A percentile compares a stretch with the other conserved stretches of the same genome.
Conservation (phyloP, 1,284 basidiomycete species). For the Quambalaria eucalypti region DNA sequence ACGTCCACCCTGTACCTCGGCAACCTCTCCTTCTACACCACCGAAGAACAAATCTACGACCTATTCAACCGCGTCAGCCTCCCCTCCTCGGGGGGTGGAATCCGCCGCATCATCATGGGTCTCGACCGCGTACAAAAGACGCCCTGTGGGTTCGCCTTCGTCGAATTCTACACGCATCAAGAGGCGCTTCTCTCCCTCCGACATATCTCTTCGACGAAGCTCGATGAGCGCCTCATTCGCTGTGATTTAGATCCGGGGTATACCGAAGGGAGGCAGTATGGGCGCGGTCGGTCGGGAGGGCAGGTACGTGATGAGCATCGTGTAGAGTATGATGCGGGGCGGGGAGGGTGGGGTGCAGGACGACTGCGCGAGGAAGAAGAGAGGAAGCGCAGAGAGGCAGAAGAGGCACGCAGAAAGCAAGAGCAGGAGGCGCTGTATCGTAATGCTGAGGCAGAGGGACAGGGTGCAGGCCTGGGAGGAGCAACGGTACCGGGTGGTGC, state of each 20-base stretch:
- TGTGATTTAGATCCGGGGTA: slow-evolving; percentile 98
- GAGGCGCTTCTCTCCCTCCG: slow-evolving; percentile 88
- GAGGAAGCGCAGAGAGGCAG: slow-evolving; percentile 66
- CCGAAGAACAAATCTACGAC: slow-evolving; percentile 99
- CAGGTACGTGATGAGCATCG: slow-evolving; percentile 88
- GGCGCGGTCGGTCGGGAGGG: slow-evolving; percentile 89
- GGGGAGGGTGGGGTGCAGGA: slow-evolving; percentile 74
- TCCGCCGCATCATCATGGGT: slow-evolving; percentile 99
- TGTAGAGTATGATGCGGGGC: slow-evolving; percentile 80
- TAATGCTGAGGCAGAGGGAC: slow-evolving; percentile 66
- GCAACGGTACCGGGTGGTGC: slow-evolving; percentile 59
- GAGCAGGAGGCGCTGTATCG: slow-evolving; percentile 75
- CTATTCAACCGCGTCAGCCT: slow-evolving; percentile 85
- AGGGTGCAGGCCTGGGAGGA: slow-evolving; percentile 58
- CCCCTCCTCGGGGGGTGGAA: slow-evolving; percentile 81
- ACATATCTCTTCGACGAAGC: slow-evolving; percentile 90
- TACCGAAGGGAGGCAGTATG: slow-evolving; percentile 92
- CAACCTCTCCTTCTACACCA: slow-evolving; percentile 58
- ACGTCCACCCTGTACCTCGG: slow-evolving; percentile 64
- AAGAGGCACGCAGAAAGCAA: slow-evolving; percentile 69
- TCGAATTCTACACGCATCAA: slow-evolving; percentile 92
- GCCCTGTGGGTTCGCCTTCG: slow-evolving; percentile 98
- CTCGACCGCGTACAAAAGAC: slow-evolving; percentile 94
- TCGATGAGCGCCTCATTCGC: slow-evolving; percentile 97
- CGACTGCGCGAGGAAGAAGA: slow-evolving; percentile 53